phyloP scores from a whole-genome alignment of 2,329 filamentous ascomycete species.

The Akanthomyces muscarius region DNA sequence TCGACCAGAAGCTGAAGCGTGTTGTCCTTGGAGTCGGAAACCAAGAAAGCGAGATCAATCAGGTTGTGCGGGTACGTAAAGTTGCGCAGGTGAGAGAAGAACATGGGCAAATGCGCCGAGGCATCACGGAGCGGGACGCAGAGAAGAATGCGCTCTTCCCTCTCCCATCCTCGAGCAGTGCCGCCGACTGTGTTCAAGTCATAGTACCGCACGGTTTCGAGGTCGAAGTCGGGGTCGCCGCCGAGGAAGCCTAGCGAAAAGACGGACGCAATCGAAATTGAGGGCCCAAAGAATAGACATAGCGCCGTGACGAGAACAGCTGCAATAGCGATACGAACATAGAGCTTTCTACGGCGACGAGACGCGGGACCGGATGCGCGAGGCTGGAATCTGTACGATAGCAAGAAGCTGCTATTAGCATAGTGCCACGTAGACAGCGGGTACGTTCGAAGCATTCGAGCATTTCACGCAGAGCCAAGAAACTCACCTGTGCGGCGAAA shows the following conservation, averaged over 20 bases:
- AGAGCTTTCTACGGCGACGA: conserved; percentile 67
- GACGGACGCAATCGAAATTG: conserved; percentile 56
- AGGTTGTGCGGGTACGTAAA: conserved; percentile 96
- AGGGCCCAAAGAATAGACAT: conserved; percentile 71
- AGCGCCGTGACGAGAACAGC: conserved; percentile 60
- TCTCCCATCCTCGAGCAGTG: conserved; percentile 89
- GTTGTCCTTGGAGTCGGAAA: conserved; percentile 93
- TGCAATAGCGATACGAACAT: conserved; percentile 62
- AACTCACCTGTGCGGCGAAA: conserved; percentile 80
- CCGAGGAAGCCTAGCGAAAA: conserved; percentile 69
- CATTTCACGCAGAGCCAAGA: neutral
- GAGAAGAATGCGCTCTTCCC: conserved; percentile 89
- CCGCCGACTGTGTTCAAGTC: conserved; percentile 89
- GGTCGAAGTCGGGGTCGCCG: conserved; percentile 64
- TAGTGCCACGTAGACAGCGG: neutral
- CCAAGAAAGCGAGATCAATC: conserved; percentile 92
- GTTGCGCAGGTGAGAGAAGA: conserved; percentile 95
- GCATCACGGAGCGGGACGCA: conserved; percentile 94
- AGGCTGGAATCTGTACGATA: conserved; percentile 70
- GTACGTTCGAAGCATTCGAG: neutral
- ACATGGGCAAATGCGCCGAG: conserved; percentile 89
- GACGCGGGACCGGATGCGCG: conserved; percentile 68
- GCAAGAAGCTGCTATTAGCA: conserved; percentile 5
- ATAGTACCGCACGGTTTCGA: conserved; percentile 96
- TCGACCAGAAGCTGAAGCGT: conserved; percentile 74